A percentile compares a stretch with the other conserved stretches of the same genome.
These are phyloP conservation scores for Oropetium thomaeum DNA, from an alignment of 176 grass and related monocot species.

Conservation along the genomic window DNA sequence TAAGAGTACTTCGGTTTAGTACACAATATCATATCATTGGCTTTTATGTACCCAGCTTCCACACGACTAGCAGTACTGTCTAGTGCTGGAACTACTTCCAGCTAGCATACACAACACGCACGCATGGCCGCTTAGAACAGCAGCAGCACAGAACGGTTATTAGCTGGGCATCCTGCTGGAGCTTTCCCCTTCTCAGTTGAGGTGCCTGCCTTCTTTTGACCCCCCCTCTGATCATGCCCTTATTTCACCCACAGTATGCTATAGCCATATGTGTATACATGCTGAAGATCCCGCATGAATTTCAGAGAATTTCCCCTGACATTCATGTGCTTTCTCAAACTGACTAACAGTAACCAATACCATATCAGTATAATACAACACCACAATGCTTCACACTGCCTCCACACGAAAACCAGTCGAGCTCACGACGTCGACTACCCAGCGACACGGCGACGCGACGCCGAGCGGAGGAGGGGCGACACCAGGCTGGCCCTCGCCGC, in stretches of 20 bases:
- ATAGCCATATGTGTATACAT: neutral
- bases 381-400: no score
- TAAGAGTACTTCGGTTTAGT: no score
- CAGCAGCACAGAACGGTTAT: neutral
- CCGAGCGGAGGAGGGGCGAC: slow-evolving; percentile 34
- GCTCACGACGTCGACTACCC: neutral
- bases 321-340: neutral
- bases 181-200: neutral
- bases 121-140: neutral
- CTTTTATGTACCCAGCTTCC: no score
- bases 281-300: neutral
- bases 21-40: no score
- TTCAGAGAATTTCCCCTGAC: neutral
- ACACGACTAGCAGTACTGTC: no score
- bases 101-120: neutral
- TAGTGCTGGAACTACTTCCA: neutral
- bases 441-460: slow-evolving; percentile 7
- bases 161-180: neutral
- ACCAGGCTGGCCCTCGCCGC: slow-evolving; percentile 9
- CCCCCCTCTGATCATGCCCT: slow-evolving; percentile 22
- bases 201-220: slow-evolving; percentile 16
- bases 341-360: neutral
- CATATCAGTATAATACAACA: neutral
- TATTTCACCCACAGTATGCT: neutral
- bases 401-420: neutral